Base-by-base conservation (phyloP, 2,329 filamentous ascomycete genomes). In the Massarina eburnea region DNA sequence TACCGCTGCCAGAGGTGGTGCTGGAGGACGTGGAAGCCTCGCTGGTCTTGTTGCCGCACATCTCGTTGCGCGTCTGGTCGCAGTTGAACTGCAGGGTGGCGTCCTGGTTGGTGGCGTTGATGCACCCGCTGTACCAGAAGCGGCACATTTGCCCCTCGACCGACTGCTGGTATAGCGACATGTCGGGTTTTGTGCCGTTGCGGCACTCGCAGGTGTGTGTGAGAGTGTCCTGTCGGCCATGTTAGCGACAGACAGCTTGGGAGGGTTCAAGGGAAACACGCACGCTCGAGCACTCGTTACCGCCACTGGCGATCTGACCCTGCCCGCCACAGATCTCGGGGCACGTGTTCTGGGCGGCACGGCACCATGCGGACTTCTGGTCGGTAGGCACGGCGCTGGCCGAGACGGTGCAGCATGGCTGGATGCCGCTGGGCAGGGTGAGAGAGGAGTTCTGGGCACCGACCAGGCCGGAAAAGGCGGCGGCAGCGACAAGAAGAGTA, bases 131-230 rank as follows among this genome's bases (percentile, higher is more conserved):
- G 60, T 68, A 80, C 70, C 76, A 79, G 52, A 69, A 70, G 58
- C 76, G 61, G 73, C 83, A 86, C 66, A 82, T 75, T 67, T 74
- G 83, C 68, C 74, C 81, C 33, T 82, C 82, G 39, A 87, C 71
- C 19, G 81, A 82, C 67, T 80, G 71, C 43, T 68, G 57, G 70
- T 84, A 87, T 56, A 74, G 70, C 49, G 71, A 65, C 57, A 84
- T 75, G 60, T 83, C 76, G 55, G 81, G 81, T 7, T 66, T 63
- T 33, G 74, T 77, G 54, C 76, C 77, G 64, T 83, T 79, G 52
- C 42, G 38, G 74, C 84, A 87, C 40, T 72, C 71, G 70, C 84
- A 87, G 46, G 61, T 73, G 73, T 75, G 86, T 26, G 66, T 66
- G 48, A 86, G 74, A 15, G 73, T 72, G 35, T 46, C 53, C 80